Percentiles rank a stretch among this genome's conserved stretches.
Conservation (phyloP, 371 early-diverging fungal genomes). For the Dichotomocladium elegans region DNA sequence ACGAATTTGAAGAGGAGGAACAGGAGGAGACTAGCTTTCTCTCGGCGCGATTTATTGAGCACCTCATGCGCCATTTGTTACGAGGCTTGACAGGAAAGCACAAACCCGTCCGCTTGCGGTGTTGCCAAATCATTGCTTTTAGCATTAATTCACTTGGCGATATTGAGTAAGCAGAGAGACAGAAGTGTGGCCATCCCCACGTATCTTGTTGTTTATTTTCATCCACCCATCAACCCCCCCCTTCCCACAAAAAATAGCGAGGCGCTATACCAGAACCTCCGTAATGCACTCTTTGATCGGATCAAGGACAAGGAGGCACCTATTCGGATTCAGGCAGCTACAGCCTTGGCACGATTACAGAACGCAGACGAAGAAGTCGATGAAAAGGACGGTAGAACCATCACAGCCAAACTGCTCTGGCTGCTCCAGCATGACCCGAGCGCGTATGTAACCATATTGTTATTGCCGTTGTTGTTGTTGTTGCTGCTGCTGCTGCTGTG, state of each 20-base stretch:
- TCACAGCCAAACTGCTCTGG: constrained; percentile 61
- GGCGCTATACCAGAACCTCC: constrained; percentile 68
- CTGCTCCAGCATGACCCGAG: constrained; percentile 72
- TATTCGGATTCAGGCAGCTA: constrained; percentile 78
- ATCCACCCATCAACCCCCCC: too few species aligned
- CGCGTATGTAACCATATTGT: constrained; percentile 66
- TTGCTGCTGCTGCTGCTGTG: too few species aligned
- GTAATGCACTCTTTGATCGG: constrained; percentile 62
- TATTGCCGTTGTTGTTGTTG: too few species aligned
- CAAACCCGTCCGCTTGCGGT: constrained; percentile 71
- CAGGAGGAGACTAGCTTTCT: constrained; percentile 51
- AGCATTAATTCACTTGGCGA: constrained; percentile 74
- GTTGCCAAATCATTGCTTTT: constrained; percentile 76
- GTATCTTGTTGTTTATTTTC: background rate
- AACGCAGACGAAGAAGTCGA: constrained; percentile 55
- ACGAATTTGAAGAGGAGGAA: constrained; percentile 21
- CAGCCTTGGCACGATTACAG: constrained; percentile 77
- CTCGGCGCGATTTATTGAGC: constrained; percentile 70
- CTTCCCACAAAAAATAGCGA: too few species aligned
- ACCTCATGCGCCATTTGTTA: constrained; percentile 62
- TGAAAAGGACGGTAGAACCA: constrained; percentile 52
- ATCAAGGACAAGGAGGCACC: constrained; percentile 79
- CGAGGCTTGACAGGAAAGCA: constrained; percentile 75
- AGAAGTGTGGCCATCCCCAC: background rate
- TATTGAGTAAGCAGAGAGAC: constrained; percentile 61